These are phyloP conservation scores for Oryza punctata DNA, from an alignment of 176 grass and related monocot species.

Conservation along the genomic window DNA sequence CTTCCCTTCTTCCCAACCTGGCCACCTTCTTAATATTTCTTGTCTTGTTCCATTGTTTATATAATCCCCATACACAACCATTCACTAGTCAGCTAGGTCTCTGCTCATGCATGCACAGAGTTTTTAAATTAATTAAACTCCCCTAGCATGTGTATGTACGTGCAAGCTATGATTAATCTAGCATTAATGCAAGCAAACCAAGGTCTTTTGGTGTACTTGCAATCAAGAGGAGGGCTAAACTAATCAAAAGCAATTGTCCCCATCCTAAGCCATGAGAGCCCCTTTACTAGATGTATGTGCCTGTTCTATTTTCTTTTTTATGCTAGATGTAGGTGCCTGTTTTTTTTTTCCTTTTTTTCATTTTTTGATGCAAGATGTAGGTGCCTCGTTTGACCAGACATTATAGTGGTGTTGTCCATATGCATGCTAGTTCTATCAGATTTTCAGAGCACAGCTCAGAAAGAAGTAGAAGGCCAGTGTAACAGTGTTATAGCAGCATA, in stretches of 20 bases:
- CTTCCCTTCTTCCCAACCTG: slow-evolving; percentile 36
- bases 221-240: slow-evolving; percentile 22
- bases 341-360: too few species aligned
- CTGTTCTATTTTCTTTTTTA: background rate
- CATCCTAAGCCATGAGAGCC: slow-evolving; percentile 21
- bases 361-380: background rate
- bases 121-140: slow-evolving; percentile 8
- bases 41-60: slow-evolving; percentile 11
- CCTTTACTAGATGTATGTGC: background rate
- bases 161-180: slow-evolving; percentile 20
- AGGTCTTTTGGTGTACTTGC: slow-evolving; percentile 47
- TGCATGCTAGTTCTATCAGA: background rate
- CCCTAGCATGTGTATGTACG: slow-evolving; percentile 2
- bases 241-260: slow-evolving; percentile 28
- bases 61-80: slow-evolving; percentile 24
- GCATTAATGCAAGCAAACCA: slow-evolving; percentile 26
- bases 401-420: background rate
- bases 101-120: slow-evolving; percentile 10
- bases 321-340: background rate
- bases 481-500: background rate
- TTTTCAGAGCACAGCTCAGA: background rate
- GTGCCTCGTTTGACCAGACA: background rate
- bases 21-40: slow-evolving; percentile 15
- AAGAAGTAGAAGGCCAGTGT: background rate
- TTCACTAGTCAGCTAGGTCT: slow-evolving; percentile 24